Percentiles rank a stretch among this genome's conserved stretches.
Conservation (phyloP, 2,329 filamentous ascomycete species). For the Arthrobotrys conoides region DNA sequence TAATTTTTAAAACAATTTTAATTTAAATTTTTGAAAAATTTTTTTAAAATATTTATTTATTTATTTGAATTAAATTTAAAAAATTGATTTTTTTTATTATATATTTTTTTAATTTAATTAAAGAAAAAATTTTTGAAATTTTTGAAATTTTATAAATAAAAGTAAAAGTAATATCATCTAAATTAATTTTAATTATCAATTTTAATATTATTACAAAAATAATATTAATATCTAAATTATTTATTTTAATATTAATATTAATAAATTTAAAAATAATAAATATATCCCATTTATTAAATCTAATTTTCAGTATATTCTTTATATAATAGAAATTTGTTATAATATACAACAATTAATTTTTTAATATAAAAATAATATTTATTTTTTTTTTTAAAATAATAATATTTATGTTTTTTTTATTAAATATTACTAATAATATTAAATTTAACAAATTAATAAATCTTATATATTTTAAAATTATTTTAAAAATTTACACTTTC, state of each 20-base stretch:
- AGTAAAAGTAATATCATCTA: background rate
- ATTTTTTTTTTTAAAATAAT: background rate
- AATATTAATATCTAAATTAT: too few relatives aligned
- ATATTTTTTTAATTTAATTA: background rate
- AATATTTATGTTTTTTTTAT: too few relatives aligned
- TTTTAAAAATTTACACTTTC: too few relatives aligned
- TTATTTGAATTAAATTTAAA: conserved; percentile 1
- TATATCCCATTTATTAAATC: too few relatives aligned
- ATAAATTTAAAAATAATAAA: background rate
- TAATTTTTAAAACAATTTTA: background rate
- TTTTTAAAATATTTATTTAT: background rate
- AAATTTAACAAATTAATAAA: too few relatives aligned
- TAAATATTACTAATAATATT: too few relatives aligned
- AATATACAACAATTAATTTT: too few relatives aligned
- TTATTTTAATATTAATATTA: conserved; percentile 3
- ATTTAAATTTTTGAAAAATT: background rate
- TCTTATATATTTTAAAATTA: too few relatives aligned
- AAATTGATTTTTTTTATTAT: background rate
- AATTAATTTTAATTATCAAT: background rate
- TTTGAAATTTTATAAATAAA: background rate
- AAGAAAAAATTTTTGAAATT: background rate
- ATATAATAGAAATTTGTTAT: background rate
- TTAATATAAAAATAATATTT: background rate
- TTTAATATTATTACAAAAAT: conserved; percentile 16
- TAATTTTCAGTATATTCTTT: background rate